A percentile compares a stretch with the other conserved stretches of the same genome.
phyloP scores from a whole-genome alignment of 257 asterid species.

The Lithospermum erythrorhizon region DNA sequence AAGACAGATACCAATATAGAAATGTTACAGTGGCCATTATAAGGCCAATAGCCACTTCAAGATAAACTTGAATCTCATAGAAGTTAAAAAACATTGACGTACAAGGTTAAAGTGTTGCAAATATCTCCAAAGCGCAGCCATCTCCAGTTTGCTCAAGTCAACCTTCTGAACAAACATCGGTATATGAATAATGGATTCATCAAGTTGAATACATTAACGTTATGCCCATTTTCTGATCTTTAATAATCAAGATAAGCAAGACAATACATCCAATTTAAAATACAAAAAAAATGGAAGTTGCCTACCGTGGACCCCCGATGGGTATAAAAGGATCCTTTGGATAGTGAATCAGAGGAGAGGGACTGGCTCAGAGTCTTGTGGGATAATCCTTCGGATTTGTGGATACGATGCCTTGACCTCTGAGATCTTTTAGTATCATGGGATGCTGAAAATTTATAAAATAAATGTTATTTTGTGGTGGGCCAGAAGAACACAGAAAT shows the following conservation, averaged over 20 bases:
- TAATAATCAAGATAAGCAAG: not conserved
- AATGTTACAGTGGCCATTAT: not conserved
- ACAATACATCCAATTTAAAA: not conserved
- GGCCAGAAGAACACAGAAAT: slow-evolving; percentile 34
- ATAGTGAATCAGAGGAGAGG: slow-evolving; percentile 54
- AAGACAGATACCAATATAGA: not conserved
- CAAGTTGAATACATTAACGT: not conserved
- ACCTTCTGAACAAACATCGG: slow-evolving; percentile 35
- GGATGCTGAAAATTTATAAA: slow-evolving; percentile 35
- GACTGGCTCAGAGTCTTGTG: slow-evolving; percentile 52
- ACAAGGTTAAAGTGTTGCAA: slow-evolving; percentile 80
- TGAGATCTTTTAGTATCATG: slow-evolving; percentile 71
- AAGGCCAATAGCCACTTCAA: not conserved
- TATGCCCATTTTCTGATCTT: not conserved
- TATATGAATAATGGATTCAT: not conserved
- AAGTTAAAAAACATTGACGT: slow-evolving; percentile 17
- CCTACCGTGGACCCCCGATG: slow-evolving; percentile 46
- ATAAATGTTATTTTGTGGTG: slow-evolving; percentile 24
- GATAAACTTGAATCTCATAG: not conserved
- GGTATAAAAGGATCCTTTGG: slow-evolving; percentile 50
- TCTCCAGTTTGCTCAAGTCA: slow-evolving; percentile 86
- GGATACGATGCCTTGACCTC: slow-evolving; percentile 62
- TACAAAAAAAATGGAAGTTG: slow-evolving; percentile 5
- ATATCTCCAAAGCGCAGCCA: slow-evolving; percentile 82
- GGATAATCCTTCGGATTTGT: slow-evolving; percentile 37